Conservation (phyloP, 2,329 filamentous ascomycete genomes). For the Pestalotiopsis sp. region DNA sequence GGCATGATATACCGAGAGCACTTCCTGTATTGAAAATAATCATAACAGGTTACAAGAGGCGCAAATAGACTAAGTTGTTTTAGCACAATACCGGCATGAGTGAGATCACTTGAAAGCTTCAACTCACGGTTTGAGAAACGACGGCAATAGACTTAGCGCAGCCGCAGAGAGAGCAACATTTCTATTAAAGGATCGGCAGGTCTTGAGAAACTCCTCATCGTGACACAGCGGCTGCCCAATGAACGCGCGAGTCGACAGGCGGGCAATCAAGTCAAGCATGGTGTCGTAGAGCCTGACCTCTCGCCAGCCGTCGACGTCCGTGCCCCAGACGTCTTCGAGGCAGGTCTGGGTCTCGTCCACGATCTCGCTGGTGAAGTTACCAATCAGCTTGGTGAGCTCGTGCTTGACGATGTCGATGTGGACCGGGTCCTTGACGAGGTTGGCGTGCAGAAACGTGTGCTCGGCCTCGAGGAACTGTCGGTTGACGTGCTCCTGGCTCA, state of each 20-base stretch:
- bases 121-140: slow-evolving; percentile 33
- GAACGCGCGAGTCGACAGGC: slow-evolving; percentile 34
- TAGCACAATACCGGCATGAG: not conserved
- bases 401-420: slow-evolving; percentile 34
- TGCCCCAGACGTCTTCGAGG: slow-evolving; percentile 33
- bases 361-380: slow-evolving; percentile 30
- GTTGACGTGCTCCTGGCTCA: slow-evolving; percentile 36
- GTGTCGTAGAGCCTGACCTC: slow-evolving; percentile 36
- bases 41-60: slow-evolving; percentile 31
- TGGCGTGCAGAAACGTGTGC: slow-evolving; percentile 34
- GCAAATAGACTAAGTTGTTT: slow-evolving; percentile 27
- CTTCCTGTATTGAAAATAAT: slow-evolving; percentile 32
- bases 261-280: slow-evolving; percentile 30
- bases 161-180: slow-evolving; percentile 32
- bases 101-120: not conserved
- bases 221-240: slow-evolving; percentile 33
- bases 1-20: slow-evolving; percentile 35
- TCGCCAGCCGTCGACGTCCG: slow-evolving; percentile 29
- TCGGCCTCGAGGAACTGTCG: slow-evolving; percentile 36
- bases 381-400: slow-evolving; percentile 33
- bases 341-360: slow-evolving; percentile 32
- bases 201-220: slow-evolving; percentile 28
- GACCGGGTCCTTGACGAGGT: slow-evolving; percentile 30
- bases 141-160: slow-evolving; percentile 30
- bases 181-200: slow-evolving; percentile 32